Evolutionary conservation across 1,284 basidiomycete genomes (phyloP).

Genomic region (Cutaneotrichosporon cavernicola): DNA sequence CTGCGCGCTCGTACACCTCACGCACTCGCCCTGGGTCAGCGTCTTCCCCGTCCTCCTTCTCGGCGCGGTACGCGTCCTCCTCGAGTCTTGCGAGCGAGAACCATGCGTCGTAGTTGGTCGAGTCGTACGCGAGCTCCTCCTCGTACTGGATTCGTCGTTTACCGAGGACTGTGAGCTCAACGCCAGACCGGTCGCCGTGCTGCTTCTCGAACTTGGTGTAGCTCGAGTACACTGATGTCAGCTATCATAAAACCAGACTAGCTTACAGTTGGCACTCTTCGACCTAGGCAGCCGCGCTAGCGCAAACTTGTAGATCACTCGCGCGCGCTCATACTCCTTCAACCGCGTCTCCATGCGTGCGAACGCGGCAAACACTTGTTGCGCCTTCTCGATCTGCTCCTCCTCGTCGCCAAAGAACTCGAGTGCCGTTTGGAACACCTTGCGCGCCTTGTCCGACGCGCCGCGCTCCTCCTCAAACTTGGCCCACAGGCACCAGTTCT

Average conservation of each 20-base stretch:
- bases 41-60: conserved; percentile 68
- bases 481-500: conserved; percentile 93
- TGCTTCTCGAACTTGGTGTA: conserved; percentile 99
- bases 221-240: conserved; percentile 64
- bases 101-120: conserved; percentile 96
- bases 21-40: conserved; percentile 66
- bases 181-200: conserved; percentile 80
- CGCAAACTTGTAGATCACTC: conserved; percentile 99
- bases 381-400: conserved; percentile 94
- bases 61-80: conserved; percentile 76
- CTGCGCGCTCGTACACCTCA: conserved; percentile 93
- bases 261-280: conserved; percentile 66
- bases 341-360: conserved; percentile 96
- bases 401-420: conserved; percentile 98
- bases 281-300: conserved; percentile 84
- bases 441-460: conserved; percentile 82
- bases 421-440: conserved; percentile 94
- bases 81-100: conserved; percentile 94
- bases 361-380: conserved; percentile 86
- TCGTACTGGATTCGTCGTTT: conserved; percentile 98
- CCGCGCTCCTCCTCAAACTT: conserved; percentile 95
- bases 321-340: conserved; percentile 93
- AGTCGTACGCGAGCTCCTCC: conserved; percentile 83
- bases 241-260: background rate
- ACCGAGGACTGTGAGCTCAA: conserved; percentile 91